Percentiles rank a stretch among this genome's conserved stretches.
These are phyloP conservation scores for Globisporangium paddicum DNA, from an alignment of 352 stramenopile species.

Conservation along the genomic window DNA sequence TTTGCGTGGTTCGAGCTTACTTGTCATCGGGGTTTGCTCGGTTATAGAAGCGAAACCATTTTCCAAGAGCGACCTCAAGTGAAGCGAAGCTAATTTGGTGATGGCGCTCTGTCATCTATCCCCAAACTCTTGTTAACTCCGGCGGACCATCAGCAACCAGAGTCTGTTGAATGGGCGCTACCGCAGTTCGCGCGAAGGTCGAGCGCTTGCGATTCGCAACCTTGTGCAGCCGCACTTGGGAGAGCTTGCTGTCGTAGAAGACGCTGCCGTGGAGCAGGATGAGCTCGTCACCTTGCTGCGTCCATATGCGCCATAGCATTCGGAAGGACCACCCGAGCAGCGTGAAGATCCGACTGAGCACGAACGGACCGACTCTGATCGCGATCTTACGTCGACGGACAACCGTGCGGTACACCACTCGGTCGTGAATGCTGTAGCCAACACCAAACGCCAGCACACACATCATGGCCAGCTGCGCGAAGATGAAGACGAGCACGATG, in stretches of 20 bases:
- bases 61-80: not conserved
- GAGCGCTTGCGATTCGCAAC: not conserved
- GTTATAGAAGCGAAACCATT: not conserved
- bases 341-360: not conserved
- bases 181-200: not conserved
- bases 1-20: not conserved
- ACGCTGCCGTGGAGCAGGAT: conserved; percentile 2
- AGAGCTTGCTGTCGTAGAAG: conserved; percentile 1
- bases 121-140: not conserved
- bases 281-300: not conserved
- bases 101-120: not conserved
- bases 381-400: not conserved
- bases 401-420: not conserved
- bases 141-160: not conserved
- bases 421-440: not conserved
- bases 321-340: conserved; percentile 1
- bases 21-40: not conserved
- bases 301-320: conserved; percentile 1
- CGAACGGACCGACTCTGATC: not conserved
- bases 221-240: not conserved
- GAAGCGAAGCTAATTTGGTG: not conserved
- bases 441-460: not conserved
- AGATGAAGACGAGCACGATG: not conserved
- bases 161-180: not conserved
- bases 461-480: not conserved